Conservation (phyloP, 257 asterid genomes). For the Solanum dulcamara region DNA sequence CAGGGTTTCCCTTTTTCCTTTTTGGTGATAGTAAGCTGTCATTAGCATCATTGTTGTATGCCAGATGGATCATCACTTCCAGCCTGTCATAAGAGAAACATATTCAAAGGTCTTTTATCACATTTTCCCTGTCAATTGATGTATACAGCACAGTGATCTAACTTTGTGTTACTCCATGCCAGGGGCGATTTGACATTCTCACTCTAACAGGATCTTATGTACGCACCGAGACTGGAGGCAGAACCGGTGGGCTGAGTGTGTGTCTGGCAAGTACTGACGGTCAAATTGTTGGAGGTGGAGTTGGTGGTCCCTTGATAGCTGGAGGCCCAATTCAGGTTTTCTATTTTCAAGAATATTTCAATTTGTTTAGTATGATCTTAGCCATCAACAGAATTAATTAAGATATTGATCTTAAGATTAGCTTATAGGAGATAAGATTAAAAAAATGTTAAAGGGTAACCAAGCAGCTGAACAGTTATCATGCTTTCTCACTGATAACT, state of each 20-base stretch:
- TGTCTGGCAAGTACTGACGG: constrained; percentile 48
- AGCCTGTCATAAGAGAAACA: not conserved
- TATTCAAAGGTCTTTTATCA: not conserved
- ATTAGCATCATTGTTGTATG: not conserved
- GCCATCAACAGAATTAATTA: not conserved
- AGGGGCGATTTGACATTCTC: constrained; percentile 57
- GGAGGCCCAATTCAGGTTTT: constrained; percentile 53
- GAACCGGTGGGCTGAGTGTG: constrained; percentile 47
- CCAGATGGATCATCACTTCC: not conserved
- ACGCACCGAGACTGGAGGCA: constrained; percentile 40
- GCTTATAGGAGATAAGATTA: not conserved
- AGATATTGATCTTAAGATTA: not conserved
- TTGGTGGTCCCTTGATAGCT: constrained; percentile 58
- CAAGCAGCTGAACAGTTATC: not conserved
- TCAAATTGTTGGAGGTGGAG: constrained; percentile 60
- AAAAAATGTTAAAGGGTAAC: not conserved
- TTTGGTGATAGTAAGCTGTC: not conserved
- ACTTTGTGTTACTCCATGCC: not conserved
- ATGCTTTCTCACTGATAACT: not conserved
- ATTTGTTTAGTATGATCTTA: not conserved
- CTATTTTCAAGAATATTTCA: not conserved
- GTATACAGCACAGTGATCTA: not conserved
- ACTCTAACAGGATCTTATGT: constrained; percentile 51
- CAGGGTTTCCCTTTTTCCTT: not conserved
- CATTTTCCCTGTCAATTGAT: not conserved